Base-by-base conservation (phyloP, 768 basidiomycete species). In the Megacollybia marginata region DNA sequence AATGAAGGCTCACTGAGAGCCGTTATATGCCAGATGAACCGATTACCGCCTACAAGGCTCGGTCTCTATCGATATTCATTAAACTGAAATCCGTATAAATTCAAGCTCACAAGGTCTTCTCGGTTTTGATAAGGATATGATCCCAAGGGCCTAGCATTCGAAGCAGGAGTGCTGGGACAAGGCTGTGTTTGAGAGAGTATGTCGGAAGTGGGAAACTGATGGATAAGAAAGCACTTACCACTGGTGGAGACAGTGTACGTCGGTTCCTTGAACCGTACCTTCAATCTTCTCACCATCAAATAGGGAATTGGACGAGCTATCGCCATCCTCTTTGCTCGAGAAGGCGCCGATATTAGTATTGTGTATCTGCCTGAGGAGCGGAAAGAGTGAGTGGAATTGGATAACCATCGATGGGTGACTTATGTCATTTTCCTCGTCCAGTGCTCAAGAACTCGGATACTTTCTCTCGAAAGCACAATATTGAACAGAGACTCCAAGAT, bases 361-460 rank as follows among this genome's bases (percentile, higher is more conserved):
- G 67, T 75, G 7, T 74, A 80, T 61, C 70, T 83, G 1, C 72
- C 76, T 1, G 67, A 78, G 52, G 83, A 83, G 59, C 65, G 73
- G 51, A 65, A 71, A 43, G 81, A 83, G 49, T 50, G 40, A 23
- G n/a, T 20, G 38, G 13, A 36, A 33, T 15, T 20, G 28, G 36
- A 4, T 9, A 12, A 1, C 15, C 18, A 16, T 15, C 6, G 6
- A 6, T 28, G 23, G 23, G 23, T 28, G 23, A 2, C 6, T 28
- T 28, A 28, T 28, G 6, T n/a, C n/a, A n/a, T n/a, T n/a, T n/a
- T n/a, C n/a, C n/a, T n/a, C 23, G 6, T 28, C 23, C 23, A 28
- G 23, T 28, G 23, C 23, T 3, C 23, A 28, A 28, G 23, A 28
- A 28, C 23, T 28, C 23, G 23, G 23, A 28, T 2, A 28, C 6